Evolutionary conservation across 768 basidiomycete species (phyloP), one percentile per base, ranked within the genome.

Genomic region (Lactifluus hygrophoroides): DNA sequence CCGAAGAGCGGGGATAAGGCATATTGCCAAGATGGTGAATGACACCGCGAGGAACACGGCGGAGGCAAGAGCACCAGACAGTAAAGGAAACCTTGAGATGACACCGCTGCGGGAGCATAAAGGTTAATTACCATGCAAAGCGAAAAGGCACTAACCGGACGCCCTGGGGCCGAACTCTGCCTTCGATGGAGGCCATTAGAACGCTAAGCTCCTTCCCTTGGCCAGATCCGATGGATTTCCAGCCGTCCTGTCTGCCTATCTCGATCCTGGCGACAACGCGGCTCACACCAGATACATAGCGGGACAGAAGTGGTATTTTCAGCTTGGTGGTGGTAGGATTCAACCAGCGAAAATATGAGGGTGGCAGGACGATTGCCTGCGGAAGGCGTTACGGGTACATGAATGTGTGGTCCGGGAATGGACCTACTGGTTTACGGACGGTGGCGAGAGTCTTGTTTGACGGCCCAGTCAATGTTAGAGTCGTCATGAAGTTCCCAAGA

Each of bases 401-500:
- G 43, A 43, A 44, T 35, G 45, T 0, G 6, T n/a, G 25, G 1
- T 34, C 14, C 17, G 46, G 21, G 19, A 23, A 21, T 32, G 19
- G 16, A 77, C 85, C 66, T 66, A 91, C 90, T 11, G 90, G 81
- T 61, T 80, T 77, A 60, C 88, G 83, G 55, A 81, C 74, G 16
- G 76, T 71, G 4, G 73, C 70, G 25, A 93, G 71, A 6, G 88
- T 86, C 65, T 77, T 80, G 69, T 90, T 90, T 17, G 77, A 75
- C 28, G 75, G 64, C 0, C 84, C 83, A 3, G 73, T 74, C 27
- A 93, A 70, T 1, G 77, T 82, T 35, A 92, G 68, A 44, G 75
- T 78, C 5, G 82, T 74, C 90, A 93, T 93, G 70, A 92, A 93
- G 69, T 93, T 93, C 42, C 90, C 90, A 3, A 93, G 80, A 4